Percentiles rank a stretch among this genome's conserved stretches.
These are phyloP conservation scores for Lepidium sativum DNA, from an alignment of 345 rosid species.

Conservation along the genomic window DNA sequence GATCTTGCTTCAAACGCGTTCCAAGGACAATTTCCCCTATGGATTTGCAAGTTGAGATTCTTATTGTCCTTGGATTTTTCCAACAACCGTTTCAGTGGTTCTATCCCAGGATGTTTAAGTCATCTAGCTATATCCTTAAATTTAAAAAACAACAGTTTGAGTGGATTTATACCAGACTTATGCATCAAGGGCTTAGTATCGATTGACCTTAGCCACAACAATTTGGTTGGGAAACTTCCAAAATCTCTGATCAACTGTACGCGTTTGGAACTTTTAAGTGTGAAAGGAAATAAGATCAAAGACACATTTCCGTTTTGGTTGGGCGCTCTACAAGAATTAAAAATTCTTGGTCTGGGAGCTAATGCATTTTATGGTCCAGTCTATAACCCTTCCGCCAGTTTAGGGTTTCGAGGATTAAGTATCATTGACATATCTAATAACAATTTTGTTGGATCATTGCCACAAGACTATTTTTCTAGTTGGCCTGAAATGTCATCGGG, in stretches of 20 bases:
- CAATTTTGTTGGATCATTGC: slow-evolving; percentile 2
- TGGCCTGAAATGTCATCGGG: neutral
- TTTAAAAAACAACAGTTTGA: too few species aligned
- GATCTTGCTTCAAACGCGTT: neutral
- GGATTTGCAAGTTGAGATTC: slow-evolving; percentile 15
- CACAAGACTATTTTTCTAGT: neutral
- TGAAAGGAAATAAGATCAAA: slow-evolving; percentile 25
- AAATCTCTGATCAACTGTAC: slow-evolving; percentile 25
- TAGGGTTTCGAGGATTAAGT: slow-evolving; percentile 24
- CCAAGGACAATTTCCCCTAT: slow-evolving; percentile 12
- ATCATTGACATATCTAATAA: slow-evolving; percentile 34
- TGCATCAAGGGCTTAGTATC: too few species aligned
- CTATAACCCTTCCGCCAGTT: neutral
- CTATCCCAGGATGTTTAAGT: slow-evolving; percentile 19
- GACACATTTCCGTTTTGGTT: slow-evolving; percentile 35
- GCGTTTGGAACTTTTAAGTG: slow-evolving; percentile 26
- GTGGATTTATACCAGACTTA: too few species aligned
- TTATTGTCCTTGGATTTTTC: slow-evolving; percentile 33
- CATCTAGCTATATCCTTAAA: too few species aligned
- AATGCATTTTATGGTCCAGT: slow-evolving; percentile 28
- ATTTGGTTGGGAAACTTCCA: slow-evolving; percentile 17
- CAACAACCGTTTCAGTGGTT: slow-evolving; percentile 20
- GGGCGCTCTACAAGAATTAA: slow-evolving; percentile 11
- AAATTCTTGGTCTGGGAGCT: slow-evolving; percentile 30
- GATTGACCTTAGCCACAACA: slow-evolving; percentile 6